Evolutionary conservation across 2,329 filamentous ascomycete genomes (phyloP).

Genomic region (Colletotrichum sidae): DNA sequence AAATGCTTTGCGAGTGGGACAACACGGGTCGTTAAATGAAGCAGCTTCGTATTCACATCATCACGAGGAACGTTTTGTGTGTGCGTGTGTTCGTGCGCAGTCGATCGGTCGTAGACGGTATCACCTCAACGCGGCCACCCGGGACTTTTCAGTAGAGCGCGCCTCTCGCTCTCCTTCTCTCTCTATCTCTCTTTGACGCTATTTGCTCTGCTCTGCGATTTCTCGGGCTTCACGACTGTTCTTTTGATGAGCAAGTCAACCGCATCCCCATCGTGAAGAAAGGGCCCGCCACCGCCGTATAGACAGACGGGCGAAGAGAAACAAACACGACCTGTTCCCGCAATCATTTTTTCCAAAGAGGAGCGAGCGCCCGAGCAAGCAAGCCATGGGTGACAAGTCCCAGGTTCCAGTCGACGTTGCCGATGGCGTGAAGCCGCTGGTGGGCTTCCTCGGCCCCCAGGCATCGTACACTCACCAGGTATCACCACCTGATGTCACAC

Average conservation of each 20-base stretch:
- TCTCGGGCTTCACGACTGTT: too few relatives aligned
- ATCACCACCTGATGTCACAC: slow-evolving; percentile 36
- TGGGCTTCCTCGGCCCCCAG: slow-evolving; percentile 62
- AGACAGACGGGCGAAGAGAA: too few relatives aligned
- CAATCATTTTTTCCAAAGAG: background rate
- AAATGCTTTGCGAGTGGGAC: slow-evolving; percentile 8
- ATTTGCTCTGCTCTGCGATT: too few relatives aligned
- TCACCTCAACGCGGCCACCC: slow-evolving; percentile 30
- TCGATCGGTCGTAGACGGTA: slow-evolving; percentile 22
- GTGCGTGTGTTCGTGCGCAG: background rate
- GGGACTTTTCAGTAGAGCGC: background rate
- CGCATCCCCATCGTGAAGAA: too few relatives aligned
- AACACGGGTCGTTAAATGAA: slow-evolving; percentile 8
- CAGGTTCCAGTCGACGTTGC: slow-evolving; percentile 13
- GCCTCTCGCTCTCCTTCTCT: background rate
- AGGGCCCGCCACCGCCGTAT: too few relatives aligned
- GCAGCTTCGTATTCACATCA: slow-evolving; percentile 25
- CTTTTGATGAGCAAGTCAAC: too few relatives aligned
- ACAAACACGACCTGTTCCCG: too few relatives aligned
- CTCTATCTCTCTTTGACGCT: background rate
- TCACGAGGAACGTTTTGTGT: slow-evolving; percentile 3
- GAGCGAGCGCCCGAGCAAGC: slow-evolving; percentile 2
- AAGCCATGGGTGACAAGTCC: slow-evolving; percentile 32
- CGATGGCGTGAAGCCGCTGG: slow-evolving; percentile 45
- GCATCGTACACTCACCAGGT: slow-evolving; percentile 66